Evolutionary conservation across 208 protist species (phyloP), one percentile per base, ranked within the genome.

Genomic region (Acanthamoeba divionensis): DNA sequence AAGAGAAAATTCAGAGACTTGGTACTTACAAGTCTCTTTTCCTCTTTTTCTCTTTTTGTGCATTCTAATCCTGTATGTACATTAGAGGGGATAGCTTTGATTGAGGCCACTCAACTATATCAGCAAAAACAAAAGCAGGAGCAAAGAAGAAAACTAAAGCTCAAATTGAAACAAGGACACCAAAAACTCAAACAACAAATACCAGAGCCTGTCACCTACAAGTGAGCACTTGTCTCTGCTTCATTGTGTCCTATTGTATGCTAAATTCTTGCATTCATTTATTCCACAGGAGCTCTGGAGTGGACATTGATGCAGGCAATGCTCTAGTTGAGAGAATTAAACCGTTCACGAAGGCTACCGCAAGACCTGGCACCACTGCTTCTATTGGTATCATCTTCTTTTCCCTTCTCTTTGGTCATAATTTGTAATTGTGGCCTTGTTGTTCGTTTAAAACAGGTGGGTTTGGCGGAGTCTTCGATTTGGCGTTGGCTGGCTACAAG

Each of bases 401-500:
- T 33, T 60, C 31, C 4, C 26, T 5, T 57, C 12, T 10, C 7
- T 82, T 24, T 45, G 0, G n/a, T 2, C 7, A 6, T 18, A 5
- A n/a, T 75, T 15, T 36, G 65, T 73, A 21, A 8, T 15, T 73
- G 33, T 8, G 55, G 24, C 24, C 8, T n/a, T 63, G 55, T 8
- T 18, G 21, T 67, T 9, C 29, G 3, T 45, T 48, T 5, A 54
- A 4, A 21, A 13, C 33, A 89, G 89, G 92, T 57, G 91, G 92
- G 26, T 96, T 96, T 86, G 94, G 95, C 38, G 94, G 90, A 18
- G 85, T 96, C 18, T 96, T 96, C 69, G 95, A 96, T 66, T 21
- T 93, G 5, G 54, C 82, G 24, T 90, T 92, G 24, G 90, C 90
- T 8, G 92, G 93, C 54, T 95, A 93, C 65, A 91, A 55, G 60